Conservation (phyloP, 768 basidiomycete genomes). For the Lentinula lateritia region DNA sequence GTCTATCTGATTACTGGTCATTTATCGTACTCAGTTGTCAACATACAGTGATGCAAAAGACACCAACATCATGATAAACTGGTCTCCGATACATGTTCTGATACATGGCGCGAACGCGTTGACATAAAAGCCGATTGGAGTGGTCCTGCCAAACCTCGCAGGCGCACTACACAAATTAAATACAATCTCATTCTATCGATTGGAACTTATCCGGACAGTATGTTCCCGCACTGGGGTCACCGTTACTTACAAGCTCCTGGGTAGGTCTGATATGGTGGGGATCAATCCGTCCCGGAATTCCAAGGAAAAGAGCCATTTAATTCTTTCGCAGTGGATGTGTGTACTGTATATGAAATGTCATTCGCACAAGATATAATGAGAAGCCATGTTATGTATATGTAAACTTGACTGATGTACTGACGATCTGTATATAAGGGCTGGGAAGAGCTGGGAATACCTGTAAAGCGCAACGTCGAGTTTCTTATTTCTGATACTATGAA, state of each 20-base stretch:
- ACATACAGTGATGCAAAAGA: background rate
- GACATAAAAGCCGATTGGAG: slow-evolving; percentile 7
- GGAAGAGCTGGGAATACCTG: background rate
- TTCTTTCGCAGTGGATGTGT: slow-evolving; percentile 40
- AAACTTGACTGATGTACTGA: background rate
- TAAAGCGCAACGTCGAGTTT: slow-evolving; percentile 15
- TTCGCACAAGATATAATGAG: slow-evolving; percentile 10
- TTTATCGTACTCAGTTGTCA: slow-evolving; percentile 19
- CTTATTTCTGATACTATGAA: slow-evolving; percentile 31
- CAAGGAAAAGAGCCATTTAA: slow-evolving; percentile 18
- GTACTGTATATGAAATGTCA: slow-evolving; percentile 36
- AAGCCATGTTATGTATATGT: background rate
- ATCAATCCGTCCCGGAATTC: slow-evolving; percentile 36
- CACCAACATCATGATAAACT: slow-evolving; percentile 5
- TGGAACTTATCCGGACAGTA: slow-evolving; percentile 29
- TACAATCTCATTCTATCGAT: slow-evolving; percentile 29
- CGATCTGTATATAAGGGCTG: background rate
- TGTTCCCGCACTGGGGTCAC: slow-evolving; percentile 16
- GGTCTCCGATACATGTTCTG: background rate
- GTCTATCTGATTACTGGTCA: slow-evolving; percentile 11
- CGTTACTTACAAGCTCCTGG: slow-evolving; percentile 22
- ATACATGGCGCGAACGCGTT: background rate
- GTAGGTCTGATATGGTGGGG: slow-evolving; percentile 32
- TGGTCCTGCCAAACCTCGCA: slow-evolving; percentile 12
- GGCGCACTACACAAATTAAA: slow-evolving; percentile 15